A percentile compares a stretch with the other conserved stretches of the same genome.
Evolutionary conservation across 345 rosid genomes (phyloP).

Genomic region (Rhodamnia argentea): DNA sequence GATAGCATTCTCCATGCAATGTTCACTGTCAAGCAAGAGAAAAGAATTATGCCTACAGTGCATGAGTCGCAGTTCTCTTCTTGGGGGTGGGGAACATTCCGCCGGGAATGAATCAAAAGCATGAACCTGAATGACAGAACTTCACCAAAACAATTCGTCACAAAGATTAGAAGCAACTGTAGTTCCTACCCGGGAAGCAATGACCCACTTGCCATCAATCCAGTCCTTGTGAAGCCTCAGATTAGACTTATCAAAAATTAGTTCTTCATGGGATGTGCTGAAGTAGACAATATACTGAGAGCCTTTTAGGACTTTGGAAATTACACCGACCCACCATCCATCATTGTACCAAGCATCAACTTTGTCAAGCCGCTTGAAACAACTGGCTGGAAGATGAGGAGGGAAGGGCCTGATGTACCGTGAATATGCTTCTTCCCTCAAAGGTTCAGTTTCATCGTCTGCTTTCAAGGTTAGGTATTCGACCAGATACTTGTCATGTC

Average conservation of each 20-base stretch:
- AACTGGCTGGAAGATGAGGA: constrained; percentile 10
- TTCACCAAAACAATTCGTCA: neutral
- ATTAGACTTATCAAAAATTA: constrained; percentile 14
- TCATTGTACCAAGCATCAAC: constrained; percentile 57
- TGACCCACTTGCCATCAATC: constrained; percentile 34
- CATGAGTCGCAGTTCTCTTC: neutral
- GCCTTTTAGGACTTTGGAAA: constrained; percentile 18
- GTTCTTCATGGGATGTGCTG: constrained; percentile 18
- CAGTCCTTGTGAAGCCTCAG: constrained; percentile 50
- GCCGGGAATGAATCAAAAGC: neutral
- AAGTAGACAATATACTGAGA: constrained; percentile 27
- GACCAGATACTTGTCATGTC: constrained; percentile 27
- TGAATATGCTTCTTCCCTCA: constrained; percentile 25
- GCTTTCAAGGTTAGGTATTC: constrained; percentile 33
- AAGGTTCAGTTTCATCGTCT: constrained; percentile 30
- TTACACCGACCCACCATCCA: constrained; percentile 55
- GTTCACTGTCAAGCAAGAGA: neutral
- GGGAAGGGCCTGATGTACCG: constrained; percentile 41
- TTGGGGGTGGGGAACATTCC: neutral
- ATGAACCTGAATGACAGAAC: neutral
- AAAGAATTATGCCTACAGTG: neutral
- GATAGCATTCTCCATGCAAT: neutral
- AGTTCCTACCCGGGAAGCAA: constrained; percentile 27
- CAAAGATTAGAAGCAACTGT: neutral
- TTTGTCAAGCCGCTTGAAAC: constrained; percentile 20